Conservation (phyloP, 805 yeast genomes). For the Metschnikowia continentalis region DNA sequence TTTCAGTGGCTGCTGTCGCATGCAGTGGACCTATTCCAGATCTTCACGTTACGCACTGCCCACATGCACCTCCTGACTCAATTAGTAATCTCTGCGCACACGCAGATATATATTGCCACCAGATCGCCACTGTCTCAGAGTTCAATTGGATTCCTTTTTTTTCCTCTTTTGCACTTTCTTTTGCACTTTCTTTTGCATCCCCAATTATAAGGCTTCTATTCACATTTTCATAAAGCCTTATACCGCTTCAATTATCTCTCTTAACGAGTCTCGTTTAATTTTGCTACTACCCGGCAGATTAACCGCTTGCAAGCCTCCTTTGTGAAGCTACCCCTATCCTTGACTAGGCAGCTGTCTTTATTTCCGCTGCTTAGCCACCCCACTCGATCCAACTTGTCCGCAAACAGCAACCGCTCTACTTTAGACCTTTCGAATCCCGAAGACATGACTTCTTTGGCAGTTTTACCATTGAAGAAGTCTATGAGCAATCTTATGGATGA, state of each 20-base stretch:
- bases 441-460: constrained; percentile 47
- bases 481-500: constrained; percentile 59
- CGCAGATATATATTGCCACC: constrained; percentile 11
- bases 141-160: background rate
- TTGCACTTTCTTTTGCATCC: constrained; percentile 1
- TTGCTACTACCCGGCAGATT: background rate
- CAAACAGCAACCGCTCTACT: background rate
- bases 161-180: background rate
- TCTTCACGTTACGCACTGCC: constrained; percentile 4
- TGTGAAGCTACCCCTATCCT: background rate
- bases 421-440: background rate
- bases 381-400: background rate
- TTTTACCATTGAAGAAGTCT: constrained; percentile 50
- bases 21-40: background rate
- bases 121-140: background rate
- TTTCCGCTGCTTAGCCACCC: background rate
- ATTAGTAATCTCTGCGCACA: constrained; percentile 11
- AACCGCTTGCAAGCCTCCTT: background rate
- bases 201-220: background rate
- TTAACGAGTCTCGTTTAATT: background rate
- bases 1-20: background rate
- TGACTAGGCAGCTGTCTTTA: background rate
- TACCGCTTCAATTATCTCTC: background rate
- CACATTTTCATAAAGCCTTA: background rate
- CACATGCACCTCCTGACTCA: constrained; percentile 6